Percentiles rank a stretch among this genome's conserved stretches.
Conservation (phyloP, 257 asterid species). For the Fraxinus excelsior region DNA sequence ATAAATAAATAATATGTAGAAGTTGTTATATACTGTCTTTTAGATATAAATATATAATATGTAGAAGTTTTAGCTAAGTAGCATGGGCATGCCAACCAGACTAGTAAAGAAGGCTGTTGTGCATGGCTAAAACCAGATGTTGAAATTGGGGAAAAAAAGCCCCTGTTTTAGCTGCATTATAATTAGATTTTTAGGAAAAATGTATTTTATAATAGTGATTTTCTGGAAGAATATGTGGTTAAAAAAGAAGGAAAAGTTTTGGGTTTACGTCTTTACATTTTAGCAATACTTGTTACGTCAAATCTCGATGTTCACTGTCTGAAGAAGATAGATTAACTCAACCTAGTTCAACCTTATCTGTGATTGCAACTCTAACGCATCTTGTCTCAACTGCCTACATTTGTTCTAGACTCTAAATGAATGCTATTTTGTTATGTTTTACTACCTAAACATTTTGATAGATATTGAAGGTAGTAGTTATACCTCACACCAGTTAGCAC, state of each 20-base stretch:
- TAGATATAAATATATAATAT: conserved; percentile 23
- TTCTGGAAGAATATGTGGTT: too few relatives aligned
- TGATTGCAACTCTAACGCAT: too few relatives aligned
- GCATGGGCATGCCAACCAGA: conserved; percentile 38
- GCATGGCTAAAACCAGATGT: conserved; percentile 30
- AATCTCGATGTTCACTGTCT: conserved; percentile 9
- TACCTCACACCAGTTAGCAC: too few relatives aligned
- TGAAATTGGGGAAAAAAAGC: conserved; percentile 23
- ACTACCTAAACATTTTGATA: too few relatives aligned
- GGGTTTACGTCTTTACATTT: background rate
- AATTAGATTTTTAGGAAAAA: too few relatives aligned
- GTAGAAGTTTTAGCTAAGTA: conserved; percentile 53
- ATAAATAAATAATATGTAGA: conserved; percentile 28
- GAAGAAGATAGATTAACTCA: conserved; percentile 9
- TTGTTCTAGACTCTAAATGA: too few relatives aligned
- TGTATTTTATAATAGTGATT: too few relatives aligned
- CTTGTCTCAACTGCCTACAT: too few relatives aligned
- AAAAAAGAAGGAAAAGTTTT: too few relatives aligned
- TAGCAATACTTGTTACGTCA: background rate
- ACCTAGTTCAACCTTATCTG: conserved; percentile 8
- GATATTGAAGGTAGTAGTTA: too few relatives aligned
- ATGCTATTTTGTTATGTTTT: too few relatives aligned
- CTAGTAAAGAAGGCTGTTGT: conserved; percentile 34
- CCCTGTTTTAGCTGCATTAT: too few relatives aligned
- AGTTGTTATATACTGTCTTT: conserved; percentile 38